These are phyloP conservation scores for Kernera saxatilis DNA, from an alignment of 345 rosid species.

Conservation along the genomic window DNA sequence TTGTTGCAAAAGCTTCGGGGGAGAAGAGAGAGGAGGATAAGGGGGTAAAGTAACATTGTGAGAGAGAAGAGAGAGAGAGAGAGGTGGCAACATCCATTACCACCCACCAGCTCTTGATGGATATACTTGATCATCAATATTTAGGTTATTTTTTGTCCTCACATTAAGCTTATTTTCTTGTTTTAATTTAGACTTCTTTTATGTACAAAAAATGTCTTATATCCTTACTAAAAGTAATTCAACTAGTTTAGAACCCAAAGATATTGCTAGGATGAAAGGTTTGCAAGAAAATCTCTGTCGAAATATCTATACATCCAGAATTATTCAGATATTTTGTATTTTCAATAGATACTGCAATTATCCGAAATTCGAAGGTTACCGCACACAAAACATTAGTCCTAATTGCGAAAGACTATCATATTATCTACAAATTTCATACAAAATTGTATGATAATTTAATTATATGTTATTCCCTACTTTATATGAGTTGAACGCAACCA, in stretches of 20 bases:
- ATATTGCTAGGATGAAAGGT: conserved; percentile 4
- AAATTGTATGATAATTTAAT: neutral
- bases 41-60: conserved; percentile 30
- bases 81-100: conserved; percentile 35
- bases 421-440: neutral
- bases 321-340: neutral
- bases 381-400: neutral
- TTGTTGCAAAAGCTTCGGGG: conserved; percentile 78
- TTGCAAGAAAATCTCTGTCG: neutral
- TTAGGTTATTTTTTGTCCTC: conserved; percentile 11
- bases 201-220: neutral
- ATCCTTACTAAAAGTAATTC: neutral
- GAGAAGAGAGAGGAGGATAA: conserved; percentile 37
- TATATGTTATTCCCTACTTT: neutral
- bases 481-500: neutral
- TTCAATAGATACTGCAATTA: neutral
- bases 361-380: neutral
- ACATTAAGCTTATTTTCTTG: neutral
- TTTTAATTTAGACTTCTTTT: neutral
- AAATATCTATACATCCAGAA: neutral
- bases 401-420: neutral
- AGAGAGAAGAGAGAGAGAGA: conserved; percentile 29
- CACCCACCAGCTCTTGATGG: conserved; percentile 76
- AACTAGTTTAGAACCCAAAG: neutral
- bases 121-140: conserved; percentile 34